phyloP scores from a whole-genome alignment of 768 basidiomycete genomes.

The Russula sp. region DNA sequence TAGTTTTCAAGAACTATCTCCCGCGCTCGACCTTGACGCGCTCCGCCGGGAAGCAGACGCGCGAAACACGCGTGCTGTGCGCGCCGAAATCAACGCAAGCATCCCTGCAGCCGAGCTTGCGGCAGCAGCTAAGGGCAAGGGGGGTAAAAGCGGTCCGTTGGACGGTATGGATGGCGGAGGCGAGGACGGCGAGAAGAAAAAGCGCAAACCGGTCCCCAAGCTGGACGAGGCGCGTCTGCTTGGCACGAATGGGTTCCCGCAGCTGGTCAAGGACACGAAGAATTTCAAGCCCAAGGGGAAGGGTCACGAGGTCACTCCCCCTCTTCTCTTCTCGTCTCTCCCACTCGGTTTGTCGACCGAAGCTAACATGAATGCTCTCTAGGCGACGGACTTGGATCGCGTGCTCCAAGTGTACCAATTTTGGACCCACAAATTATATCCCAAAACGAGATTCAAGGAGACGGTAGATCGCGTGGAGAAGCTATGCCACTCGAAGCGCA shows the following conservation, averaged over 20 bases:
- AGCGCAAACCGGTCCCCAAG: constrained; percentile 47
- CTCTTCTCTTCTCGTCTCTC: background rate
- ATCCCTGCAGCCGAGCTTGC: constrained; percentile 39
- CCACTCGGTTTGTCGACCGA: background rate
- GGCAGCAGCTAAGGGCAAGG: constrained; percentile 28
- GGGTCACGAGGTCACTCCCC: constrained; percentile 71
- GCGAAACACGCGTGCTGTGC: constrained; percentile 36
- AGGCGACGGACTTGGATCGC: constrained; percentile 79
- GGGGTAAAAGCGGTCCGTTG: constrained; percentile 29
- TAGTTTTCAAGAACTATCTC: constrained; percentile 36
- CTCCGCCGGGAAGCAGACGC: constrained; percentile 52
- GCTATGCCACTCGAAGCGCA: constrained; percentile 76
- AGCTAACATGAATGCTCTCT: background rate
- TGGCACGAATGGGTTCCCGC: constrained; percentile 70
- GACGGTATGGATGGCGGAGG: constrained; percentile 30
- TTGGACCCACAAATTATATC: constrained; percentile 92
- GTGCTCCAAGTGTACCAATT: constrained; percentile 84
- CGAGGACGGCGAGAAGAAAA: constrained; percentile 36
- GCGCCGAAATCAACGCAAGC: constrained; percentile 45
- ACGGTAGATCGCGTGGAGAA: constrained; percentile 84
- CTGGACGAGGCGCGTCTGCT: constrained; percentile 75
- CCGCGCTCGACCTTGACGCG: constrained; percentile 47
- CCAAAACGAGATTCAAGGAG: constrained; percentile 81
- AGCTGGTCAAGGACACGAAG: constrained; percentile 70
- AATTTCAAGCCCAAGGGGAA: constrained; percentile 80